phyloP scores from a whole-genome alignment of 441 rosid genomes.

The Eutrema salsugineum region DNA sequence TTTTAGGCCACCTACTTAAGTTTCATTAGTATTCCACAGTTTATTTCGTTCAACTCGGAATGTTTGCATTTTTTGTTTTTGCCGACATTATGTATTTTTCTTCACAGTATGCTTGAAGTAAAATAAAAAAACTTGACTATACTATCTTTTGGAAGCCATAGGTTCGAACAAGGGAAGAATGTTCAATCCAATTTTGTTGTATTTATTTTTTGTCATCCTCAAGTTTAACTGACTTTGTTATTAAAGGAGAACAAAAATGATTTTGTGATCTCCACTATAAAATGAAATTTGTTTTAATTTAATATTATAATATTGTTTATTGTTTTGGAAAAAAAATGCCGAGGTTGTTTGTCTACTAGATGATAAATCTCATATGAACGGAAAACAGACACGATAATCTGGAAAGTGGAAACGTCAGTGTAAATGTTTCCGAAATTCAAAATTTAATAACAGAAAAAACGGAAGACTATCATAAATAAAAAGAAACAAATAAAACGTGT shows the following conservation, averaged over 20 bases:
- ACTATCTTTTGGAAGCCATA: neutral
- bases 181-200: neutral
- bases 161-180: neutral
- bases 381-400: too few relatives aligned
- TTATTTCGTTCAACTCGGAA: neutral
- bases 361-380: too few relatives aligned
- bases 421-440: neutral
- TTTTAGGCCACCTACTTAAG: slow-evolving; percentile 52
- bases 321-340: neutral
- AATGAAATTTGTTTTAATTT: neutral
- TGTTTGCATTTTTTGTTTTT: neutral
- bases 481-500: slow-evolving; percentile 1
- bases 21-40: neutral
- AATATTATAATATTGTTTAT: neutral
- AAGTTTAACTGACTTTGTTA: neutral
- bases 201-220: neutral
- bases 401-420: neutral
- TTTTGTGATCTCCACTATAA: neutral
- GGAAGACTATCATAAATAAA: too few relatives aligned
- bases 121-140: neutral
- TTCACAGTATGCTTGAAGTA: neutral
- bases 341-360: neutral
- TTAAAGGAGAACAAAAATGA: neutral
- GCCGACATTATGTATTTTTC: neutral
- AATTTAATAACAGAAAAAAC: too few relatives aligned